A percentile compares a stretch with the other conserved stretches of the same genome.
Evolutionary conservation across 768 basidiomycete genomes (phyloP).

Genomic region (Macrolepiota fuliginosa): DNA sequence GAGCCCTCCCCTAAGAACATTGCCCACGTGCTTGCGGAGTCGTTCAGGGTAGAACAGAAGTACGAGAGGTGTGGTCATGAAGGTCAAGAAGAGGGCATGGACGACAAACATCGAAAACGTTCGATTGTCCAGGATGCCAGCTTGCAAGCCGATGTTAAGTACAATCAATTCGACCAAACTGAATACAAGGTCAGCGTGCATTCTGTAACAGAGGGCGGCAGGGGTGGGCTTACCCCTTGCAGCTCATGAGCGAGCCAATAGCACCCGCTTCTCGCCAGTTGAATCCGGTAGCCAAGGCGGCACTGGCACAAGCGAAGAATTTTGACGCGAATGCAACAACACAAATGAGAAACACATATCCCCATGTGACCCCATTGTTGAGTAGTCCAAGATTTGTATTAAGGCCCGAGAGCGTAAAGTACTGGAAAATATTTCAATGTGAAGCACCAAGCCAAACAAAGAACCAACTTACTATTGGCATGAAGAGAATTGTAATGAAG

Average conservation of each 20-base stretch:
- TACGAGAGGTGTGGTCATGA: conserved; percentile 83
- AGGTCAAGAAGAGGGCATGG: conserved; percentile 72
- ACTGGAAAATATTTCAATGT: conserved; percentile 35
- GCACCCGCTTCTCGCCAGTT: conserved; percentile 75
- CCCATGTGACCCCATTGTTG: conserved; percentile 77
- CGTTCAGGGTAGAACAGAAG: conserved; percentile 72
- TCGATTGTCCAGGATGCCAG: conserved; percentile 57
- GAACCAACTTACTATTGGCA: conserved; percentile 62
- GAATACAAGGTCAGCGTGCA: neutral
- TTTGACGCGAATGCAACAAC: conserved; percentile 78
- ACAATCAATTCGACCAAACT: conserved; percentile 87
- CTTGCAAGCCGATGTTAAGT: conserved; percentile 80
- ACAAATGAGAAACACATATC: conserved; percentile 72
- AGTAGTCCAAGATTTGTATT: conserved; percentile 78
- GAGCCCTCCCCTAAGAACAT: neutral
- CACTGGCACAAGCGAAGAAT: conserved; percentile 63
- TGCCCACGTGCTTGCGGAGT: conserved; percentile 36
- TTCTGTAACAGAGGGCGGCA: neutral
- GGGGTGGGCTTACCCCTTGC: conserved; percentile 64
- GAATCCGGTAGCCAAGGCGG: conserved; percentile 64
- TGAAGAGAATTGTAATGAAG: conserved; percentile 69
- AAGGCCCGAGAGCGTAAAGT: conserved; percentile 79
- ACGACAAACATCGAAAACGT: conserved; percentile 92
- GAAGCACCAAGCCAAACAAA: neutral
- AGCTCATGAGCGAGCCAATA: conserved; percentile 86